Evolutionary conservation across 768 basidiomycete species (phyloP).

Genomic region (Amanita exitialis): DNA sequence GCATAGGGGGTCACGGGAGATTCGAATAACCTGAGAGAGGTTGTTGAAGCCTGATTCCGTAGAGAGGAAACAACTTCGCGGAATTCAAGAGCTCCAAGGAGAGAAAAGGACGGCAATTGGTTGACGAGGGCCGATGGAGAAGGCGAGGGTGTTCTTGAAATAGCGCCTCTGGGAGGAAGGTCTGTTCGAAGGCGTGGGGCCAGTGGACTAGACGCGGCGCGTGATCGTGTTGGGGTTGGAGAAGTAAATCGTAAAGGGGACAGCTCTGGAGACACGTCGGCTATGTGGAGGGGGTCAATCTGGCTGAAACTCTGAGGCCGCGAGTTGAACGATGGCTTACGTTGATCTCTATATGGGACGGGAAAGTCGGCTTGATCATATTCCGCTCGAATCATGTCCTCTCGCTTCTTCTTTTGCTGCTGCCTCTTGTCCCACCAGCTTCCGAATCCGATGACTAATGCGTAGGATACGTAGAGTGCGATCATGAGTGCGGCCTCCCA

Average conservation of each 20-base stretch:
- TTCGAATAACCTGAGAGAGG: slow-evolving; percentile 56
- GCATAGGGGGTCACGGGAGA: slow-evolving; percentile 58
- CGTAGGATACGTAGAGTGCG: slow-evolving; percentile 69
- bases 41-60: slow-evolving; percentile 52
- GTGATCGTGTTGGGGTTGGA: slow-evolving; percentile 25
- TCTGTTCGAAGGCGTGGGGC: slow-evolving; percentile 25
- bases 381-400: slow-evolving; percentile 48
- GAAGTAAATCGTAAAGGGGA: slow-evolving; percentile 20
- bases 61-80: slow-evolving; percentile 82
- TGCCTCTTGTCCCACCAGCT: slow-evolving; percentile 65
- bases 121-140: slow-evolving; percentile 25
- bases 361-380: slow-evolving; percentile 41
- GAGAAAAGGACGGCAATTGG: slow-evolving; percentile 76
- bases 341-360: slow-evolving; percentile 53
- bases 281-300: slow-evolving; percentile 5
- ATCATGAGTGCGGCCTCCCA: slow-evolving; percentile 73
- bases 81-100: slow-evolving; percentile 94
- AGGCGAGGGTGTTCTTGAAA: slow-evolving; percentile 44
- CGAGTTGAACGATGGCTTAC: slow-evolving; percentile 25
- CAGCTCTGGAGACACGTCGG: slow-evolving; percentile 12
- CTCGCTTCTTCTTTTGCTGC: slow-evolving; percentile 34
- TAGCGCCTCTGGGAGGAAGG: slow-evolving; percentile 25
- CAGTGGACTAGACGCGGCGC: slow-evolving; percentile 28
- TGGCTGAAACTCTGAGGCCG: not conserved
- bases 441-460: slow-evolving; percentile 59